Base-by-base conservation (phyloP, 2,329 filamentous ascomycete genomes). In the Huntiella bhutanensis region DNA sequence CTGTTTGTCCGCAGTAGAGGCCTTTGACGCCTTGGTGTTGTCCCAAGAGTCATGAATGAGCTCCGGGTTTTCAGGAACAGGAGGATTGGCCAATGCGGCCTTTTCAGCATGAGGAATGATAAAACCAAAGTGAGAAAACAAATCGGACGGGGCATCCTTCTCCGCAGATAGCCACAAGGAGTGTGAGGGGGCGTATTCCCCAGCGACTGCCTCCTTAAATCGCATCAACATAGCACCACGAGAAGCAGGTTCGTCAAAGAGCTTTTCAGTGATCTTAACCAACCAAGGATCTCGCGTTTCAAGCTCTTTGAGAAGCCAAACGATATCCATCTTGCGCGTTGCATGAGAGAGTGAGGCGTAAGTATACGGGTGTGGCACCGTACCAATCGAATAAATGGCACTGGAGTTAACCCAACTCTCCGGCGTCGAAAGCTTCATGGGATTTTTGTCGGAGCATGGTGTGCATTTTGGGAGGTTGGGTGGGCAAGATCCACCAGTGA, bases 121-220 rank as follows among this genome's bases (percentile, higher is more conserved):
- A 60, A 96, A 96, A 46, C 88, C 91, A 58, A 96, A 84, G 53
- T 80, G 73, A 85, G 86, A 96, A 57, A 88, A 80, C 2, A 94
- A 65, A 52, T 91, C 81, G n/a, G 71, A 60, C 3, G 80, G 75
- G 5, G 79, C 62, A 12, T 65, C 62, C 38, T 65, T 64, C 55
- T 80, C 74, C n/a, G 83, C 82, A 0, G 79, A 80, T 15, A 94
- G 65, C 87, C 87, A 95, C 15, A 95, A 66, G 0, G 79, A 77
- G 53, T 75, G 76, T 8, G 46, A 40, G 0, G 75, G 67, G 1
- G 70, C 64, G 12, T 72, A 73, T 49, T 70, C 69, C 11, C 80
- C 73, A 3, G 83, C 88, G 4, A 95, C 77, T 3, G 77, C 73
- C 53, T 87, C 78, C 60, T 96, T 95, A 59, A 95, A 77, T 28